A percentile compares a stretch with the other conserved stretches of the same genome.
phyloP scores from a whole-genome alignment of 2,329 filamentous ascomycete genomes.

The Ophiocordyceps australis region DNA sequence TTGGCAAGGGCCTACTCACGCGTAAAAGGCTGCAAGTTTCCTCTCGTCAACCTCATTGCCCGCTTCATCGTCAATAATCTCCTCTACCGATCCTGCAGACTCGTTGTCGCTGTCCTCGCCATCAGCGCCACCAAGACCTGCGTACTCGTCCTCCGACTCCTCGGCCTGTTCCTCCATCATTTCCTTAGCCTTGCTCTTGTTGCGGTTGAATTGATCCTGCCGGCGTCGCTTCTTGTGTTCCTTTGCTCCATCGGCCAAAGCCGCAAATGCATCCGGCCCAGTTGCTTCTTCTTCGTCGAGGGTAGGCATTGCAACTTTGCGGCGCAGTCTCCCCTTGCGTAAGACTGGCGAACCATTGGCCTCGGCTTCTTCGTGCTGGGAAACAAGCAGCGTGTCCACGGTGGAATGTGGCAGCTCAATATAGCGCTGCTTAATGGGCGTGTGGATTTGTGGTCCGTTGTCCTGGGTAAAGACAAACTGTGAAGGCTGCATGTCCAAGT shows the following conservation, averaged over 20 bases:
- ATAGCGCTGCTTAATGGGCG: constrained; percentile 53
- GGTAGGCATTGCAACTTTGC: constrained; percentile 15
- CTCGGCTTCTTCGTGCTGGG: constrained; percentile 18
- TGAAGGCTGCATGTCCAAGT: constrained; percentile 40
- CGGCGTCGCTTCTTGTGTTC: constrained; percentile 32
- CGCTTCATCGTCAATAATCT: constrained; percentile 80
- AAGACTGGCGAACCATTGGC: constrained; percentile 47
- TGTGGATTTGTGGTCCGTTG: constrained; percentile 53
- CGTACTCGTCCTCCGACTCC: constrained; percentile 97
- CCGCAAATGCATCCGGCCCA: constrained; percentile 37
- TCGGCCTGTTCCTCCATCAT: constrained; percentile 89
- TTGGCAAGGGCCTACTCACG: constrained; percentile 39
- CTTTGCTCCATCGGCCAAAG: constrained; percentile 49
- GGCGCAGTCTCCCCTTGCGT: constrained; percentile 35
- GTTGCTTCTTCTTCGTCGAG: constrained; percentile 2
- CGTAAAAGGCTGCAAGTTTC: constrained; percentile 70
- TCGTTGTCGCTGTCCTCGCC: constrained; percentile 73
- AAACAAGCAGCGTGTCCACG: constrained; percentile 44
- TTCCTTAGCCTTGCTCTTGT: constrained; percentile 70
- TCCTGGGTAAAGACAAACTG: constrained; percentile 70
- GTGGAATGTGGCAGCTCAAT: constrained; percentile 48
- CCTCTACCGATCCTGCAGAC: constrained; percentile 49
- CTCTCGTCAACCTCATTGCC: constrained; percentile 63
- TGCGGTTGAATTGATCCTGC: constrained; percentile 54
- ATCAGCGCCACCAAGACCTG: constrained; percentile 75